A percentile compares a stretch with the other conserved stretches of the same genome.
phyloP scores from a whole-genome alignment of 2,329 filamentous ascomycete genomes.

The Diplodia mutila region DNA sequence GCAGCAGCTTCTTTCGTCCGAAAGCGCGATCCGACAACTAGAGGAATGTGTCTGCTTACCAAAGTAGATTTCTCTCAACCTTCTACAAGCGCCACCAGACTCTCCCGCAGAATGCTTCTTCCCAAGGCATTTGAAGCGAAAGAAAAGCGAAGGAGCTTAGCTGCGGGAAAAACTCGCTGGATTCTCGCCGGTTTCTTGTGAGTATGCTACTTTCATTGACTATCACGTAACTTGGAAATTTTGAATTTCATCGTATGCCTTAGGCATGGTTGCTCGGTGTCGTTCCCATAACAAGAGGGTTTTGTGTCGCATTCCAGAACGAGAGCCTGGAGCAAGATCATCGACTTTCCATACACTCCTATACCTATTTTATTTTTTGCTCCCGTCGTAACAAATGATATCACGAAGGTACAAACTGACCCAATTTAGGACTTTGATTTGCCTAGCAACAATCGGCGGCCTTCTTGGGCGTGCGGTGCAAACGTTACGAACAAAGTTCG shows the following conservation, averaged over 20 bases:
- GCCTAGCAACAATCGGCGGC: not conserved
- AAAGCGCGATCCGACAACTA: constrained; percentile 9
- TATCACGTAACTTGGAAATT: too few relatives aligned
- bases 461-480: not conserved
- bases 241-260: too few relatives aligned
- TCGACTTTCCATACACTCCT: too few relatives aligned
- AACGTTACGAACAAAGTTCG: not conserved
- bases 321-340: too few relatives aligned
- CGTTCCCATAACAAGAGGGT: too few relatives aligned
- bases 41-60: not conserved
- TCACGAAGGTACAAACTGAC: not conserved
- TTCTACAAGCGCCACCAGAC: not conserved
- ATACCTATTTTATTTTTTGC: too few relatives aligned
- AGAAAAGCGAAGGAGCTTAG: not conserved
- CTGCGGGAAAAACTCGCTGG: constrained; percentile 4
- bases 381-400: not conserved
- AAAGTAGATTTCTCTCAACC: not conserved
- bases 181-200: not conserved
- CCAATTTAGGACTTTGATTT: not conserved
- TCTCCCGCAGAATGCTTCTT: not conserved
- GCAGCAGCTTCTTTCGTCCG: constrained; percentile 32
- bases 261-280: too few relatives aligned
- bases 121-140: not conserved
- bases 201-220: not conserved
- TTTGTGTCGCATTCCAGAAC: too few relatives aligned